These are phyloP conservation scores for Jackrogersella multiformis DNA, from an alignment of 495 filamentous ascomycete genomes.

Conservation along the genomic window DNA sequence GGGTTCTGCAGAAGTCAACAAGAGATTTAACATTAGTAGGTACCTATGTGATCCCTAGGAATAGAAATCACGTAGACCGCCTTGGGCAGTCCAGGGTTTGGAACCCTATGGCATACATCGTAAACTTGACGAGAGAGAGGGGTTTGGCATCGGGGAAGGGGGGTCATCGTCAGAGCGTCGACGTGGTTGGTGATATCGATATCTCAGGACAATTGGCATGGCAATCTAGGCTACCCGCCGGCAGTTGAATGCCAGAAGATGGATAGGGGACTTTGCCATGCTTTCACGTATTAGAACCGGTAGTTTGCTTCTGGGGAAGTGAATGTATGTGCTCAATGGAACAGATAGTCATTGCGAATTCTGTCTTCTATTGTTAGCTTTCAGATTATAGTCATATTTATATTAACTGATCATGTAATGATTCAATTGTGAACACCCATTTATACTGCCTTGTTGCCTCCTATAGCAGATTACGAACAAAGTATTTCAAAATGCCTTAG, in stretches of 20 bases:
- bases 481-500: too few relatives aligned
- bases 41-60: too few relatives aligned
- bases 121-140: background rate
- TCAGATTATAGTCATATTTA: background rate
- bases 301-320: background rate
- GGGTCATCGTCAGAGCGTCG: background rate
- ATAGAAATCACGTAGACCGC: background rate
- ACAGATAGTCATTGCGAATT: background rate
- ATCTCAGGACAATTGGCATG: background rate
- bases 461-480: too few relatives aligned
- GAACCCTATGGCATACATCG: background rate
- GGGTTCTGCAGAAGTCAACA: background rate
- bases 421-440: too few relatives aligned
- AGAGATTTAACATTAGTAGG: too few relatives aligned
- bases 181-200: background rate
- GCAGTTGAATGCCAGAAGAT: background rate
- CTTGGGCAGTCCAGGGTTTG: background rate
- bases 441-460: too few relatives aligned
- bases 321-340: too few relatives aligned
- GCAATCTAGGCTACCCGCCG: background rate
- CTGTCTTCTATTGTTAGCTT: background rate
- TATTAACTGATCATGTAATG: background rate
- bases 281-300: too few relatives aligned
- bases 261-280: background rate
- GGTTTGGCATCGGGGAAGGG: background rate